Percentiles rank a stretch among this genome's conserved stretches.
Evolutionary conservation across 192 early-diverging fungal genomes (phyloP).

Genomic region (Dispira simplex): DNA sequence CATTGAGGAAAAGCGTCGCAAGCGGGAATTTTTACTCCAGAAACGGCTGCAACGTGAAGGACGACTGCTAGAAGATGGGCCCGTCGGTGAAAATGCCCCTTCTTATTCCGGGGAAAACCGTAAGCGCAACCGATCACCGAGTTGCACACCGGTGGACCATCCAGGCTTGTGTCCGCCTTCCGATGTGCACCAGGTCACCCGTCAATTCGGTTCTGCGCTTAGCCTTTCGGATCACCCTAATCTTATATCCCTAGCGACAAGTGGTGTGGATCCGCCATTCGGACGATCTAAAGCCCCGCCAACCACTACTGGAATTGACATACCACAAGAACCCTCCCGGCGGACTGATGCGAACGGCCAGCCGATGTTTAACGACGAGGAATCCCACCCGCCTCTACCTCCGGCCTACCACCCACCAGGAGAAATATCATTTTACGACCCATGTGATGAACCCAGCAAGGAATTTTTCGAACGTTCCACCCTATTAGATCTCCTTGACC

Average conservation of each 20-base stretch:
- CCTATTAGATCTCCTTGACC: not conserved
- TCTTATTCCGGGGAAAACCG: not conserved
- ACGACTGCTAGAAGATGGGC: not conserved
- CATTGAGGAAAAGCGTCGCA: conserved; percentile 10
- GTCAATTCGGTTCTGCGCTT: not conserved
- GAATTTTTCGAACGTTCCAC: conserved; percentile 11
- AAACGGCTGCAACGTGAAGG: conserved; percentile 4
- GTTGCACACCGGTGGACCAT: not conserved
- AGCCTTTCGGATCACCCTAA: not conserved
- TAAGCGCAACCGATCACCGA: not conserved
- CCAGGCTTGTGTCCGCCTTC: not conserved
- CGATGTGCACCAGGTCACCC: not conserved
- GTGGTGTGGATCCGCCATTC: not conserved
- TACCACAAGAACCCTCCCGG: not conserved
- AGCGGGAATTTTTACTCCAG: conserved; percentile 4
- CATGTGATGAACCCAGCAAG: not conserved
- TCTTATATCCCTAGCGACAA: not conserved
- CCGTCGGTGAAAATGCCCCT: not conserved
- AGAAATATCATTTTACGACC: not conserved
- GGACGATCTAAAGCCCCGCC: not conserved
- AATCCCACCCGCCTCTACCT: not conserved
- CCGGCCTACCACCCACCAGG: not conserved
- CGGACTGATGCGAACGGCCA: not conserved
- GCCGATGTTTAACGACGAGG: not conserved
- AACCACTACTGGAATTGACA: not conserved